A percentile compares a stretch with the other conserved stretches of the same genome.
These are phyloP conservation scores for Albatrellus ellisii DNA, from an alignment of 768 basidiomycete genomes.

Conservation along the genomic window DNA sequence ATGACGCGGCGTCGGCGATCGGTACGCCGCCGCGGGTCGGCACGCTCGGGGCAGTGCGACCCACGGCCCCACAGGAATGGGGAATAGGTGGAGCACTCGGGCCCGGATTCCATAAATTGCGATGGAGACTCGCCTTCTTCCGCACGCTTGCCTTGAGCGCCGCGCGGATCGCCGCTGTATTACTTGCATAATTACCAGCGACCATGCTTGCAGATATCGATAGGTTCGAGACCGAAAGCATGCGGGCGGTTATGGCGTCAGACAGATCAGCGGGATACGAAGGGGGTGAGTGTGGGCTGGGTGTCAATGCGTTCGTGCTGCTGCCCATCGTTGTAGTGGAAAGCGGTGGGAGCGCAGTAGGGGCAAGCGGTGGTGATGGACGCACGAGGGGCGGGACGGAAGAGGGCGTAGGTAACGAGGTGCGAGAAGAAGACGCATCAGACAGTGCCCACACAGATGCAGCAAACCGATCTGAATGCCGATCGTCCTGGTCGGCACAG, in stretches of 20 bases:
- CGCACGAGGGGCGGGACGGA: too few relatives aligned
- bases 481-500: constrained; percentile 17
- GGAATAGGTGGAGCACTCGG: too few relatives aligned
- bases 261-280: too few relatives aligned
- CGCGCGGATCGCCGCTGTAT: constrained; percentile 34
- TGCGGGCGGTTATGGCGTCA: too few relatives aligned
- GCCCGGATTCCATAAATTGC: constrained; percentile 35
- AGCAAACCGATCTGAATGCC: constrained; percentile 13
- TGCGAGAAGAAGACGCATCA: constrained; percentile 13
- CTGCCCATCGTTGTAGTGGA: constrained; percentile 12
- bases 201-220: constrained; percentile 1
- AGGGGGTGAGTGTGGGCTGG: constrained; percentile 18
- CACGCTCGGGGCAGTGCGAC: too few relatives aligned
- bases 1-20: too few relatives aligned
- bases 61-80: too few relatives aligned
- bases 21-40: too few relatives aligned
- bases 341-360: constrained; percentile 7
- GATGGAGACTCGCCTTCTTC: constrained; percentile 32
- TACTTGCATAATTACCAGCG: constrained; percentile 12
- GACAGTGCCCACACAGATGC: constrained; percentile 4
- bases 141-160: constrained; percentile 37
- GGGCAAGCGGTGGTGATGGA: background rate
- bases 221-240: too few relatives aligned
- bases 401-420: constrained; percentile 12
- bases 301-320: constrained; percentile 12